These are phyloP conservation scores for Stagonosporopsis tanaceti DNA, from an alignment of 2,329 filamentous ascomycete species.

Conservation along the genomic window DNA sequence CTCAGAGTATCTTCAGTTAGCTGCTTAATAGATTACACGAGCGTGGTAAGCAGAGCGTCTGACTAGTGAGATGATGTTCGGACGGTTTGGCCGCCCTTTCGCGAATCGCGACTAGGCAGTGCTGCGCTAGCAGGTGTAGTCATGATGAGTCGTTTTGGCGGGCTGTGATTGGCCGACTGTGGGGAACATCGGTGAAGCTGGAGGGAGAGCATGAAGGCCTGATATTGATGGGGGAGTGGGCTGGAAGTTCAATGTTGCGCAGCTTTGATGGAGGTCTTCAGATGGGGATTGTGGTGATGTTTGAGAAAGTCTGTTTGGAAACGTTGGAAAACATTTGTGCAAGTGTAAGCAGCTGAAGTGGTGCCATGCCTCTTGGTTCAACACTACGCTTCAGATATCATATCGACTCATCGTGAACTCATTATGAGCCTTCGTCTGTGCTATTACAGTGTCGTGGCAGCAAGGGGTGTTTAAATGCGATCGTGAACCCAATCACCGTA, in stretches of 20 bases:
- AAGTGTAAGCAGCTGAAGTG: not conserved
- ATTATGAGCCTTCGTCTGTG: not conserved
- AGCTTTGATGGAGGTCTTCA: not conserved
- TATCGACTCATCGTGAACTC: slow-evolving; percentile 19
- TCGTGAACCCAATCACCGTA: slow-evolving; percentile 3
- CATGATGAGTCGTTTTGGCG: slow-evolving; percentile 25
- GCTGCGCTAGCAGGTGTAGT: slow-evolving; percentile 3
- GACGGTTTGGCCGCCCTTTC: not conserved
- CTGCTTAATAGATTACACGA: no score
- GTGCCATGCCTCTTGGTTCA: no score
- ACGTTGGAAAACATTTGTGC: no score
- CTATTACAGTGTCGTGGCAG: not conserved
- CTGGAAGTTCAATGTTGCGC: no score
- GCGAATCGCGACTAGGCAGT: not conserved
- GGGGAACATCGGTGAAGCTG: slow-evolving; percentile 1
- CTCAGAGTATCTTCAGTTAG: no score
- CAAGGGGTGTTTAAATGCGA: not conserved
- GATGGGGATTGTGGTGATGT: not conserved
- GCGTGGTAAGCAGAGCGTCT: no score
- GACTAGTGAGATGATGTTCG: not conserved
- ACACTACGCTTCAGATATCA: not conserved
- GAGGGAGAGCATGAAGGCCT: not conserved
- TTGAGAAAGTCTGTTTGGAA: no score
- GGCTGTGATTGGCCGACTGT: slow-evolving; percentile 1
- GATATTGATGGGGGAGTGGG: not conserved